A percentile compares a stretch with the other conserved stretches of the same genome.
Conservation (phyloP, 106 monocot species). For the Allium cepa region DNA sequence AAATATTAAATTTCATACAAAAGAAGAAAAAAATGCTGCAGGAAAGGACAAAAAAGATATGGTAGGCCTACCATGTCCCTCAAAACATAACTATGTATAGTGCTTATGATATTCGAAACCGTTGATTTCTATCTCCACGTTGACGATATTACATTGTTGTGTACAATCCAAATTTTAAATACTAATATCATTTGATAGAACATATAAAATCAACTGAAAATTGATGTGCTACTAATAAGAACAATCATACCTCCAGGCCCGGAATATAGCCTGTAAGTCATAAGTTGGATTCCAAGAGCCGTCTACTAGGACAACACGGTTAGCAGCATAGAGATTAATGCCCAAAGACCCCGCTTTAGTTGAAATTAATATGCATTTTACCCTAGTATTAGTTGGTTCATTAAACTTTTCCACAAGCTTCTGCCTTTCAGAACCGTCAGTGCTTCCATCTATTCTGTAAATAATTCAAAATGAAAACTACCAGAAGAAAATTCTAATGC, state of each 20-base stretch:
- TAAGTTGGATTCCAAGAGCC: constrained; percentile 99
- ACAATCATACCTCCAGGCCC: constrained; percentile 85
- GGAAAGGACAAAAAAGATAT: neutral
- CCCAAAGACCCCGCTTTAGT: constrained; percentile 95
- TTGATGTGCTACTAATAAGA: no score
- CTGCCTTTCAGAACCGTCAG: constrained; percentile 76
- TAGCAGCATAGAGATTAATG: constrained; percentile 93
- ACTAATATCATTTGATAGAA: no score
- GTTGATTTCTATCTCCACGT: no score
- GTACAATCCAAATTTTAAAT: no score
- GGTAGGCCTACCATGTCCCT: neutral
- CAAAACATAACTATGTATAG: no score
- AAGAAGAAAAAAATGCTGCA: neutral
- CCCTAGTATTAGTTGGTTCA: constrained; percentile 73
- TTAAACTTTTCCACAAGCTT: constrained; percentile 93
- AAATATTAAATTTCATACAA: neutral
- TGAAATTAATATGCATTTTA: constrained; percentile 87
- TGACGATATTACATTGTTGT: no score
- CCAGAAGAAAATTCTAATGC: no score
- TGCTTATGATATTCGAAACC: no score
- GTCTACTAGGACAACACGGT: constrained; percentile 90
- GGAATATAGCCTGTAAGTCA: constrained; percentile 94
- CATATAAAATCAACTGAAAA: no score
- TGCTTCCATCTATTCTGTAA: constrained; percentile 92
- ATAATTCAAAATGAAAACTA: neutral